Percentiles rank a stretch among this genome's conserved stretches.
These are phyloP conservation scores for Geosmithia flava DNA, from an alignment of 2,329 filamentous ascomycete species.

Conservation along the genomic window DNA sequence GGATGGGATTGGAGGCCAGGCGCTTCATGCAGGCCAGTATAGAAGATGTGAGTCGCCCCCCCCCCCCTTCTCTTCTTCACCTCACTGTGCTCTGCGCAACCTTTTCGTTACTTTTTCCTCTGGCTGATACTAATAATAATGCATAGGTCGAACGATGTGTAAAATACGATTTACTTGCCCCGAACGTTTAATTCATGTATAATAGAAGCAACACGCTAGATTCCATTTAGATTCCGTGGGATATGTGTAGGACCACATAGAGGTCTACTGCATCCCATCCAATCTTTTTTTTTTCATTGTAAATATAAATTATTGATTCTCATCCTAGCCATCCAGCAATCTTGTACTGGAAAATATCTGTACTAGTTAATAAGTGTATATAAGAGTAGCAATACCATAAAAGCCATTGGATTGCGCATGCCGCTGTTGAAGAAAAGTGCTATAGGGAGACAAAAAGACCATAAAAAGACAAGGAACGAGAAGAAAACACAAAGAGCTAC, in stretches of 20 bases:
- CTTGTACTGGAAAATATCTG: no score
- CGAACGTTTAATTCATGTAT: conserved; percentile 54
- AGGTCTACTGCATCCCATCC: no score
- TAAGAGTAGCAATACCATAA: no score
- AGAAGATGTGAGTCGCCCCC: conserved; percentile 56
- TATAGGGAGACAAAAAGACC: background rate
- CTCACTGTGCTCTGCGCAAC: background rate
- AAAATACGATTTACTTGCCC: conserved; percentile 78
- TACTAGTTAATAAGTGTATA: no score
- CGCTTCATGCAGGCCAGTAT: conserved; percentile 83
- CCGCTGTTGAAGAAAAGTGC: no score
- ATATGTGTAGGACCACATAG: no score
- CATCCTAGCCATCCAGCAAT: no score
- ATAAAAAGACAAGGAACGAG: background rate
- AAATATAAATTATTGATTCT: no score
- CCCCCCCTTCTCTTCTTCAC: background rate
- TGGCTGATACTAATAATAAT: conserved; percentile 3
- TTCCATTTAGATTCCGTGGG: no score
- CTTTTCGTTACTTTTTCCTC: no score
- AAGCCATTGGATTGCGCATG: background rate
- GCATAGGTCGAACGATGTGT: conserved; percentile 71
- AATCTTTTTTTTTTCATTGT: no score
- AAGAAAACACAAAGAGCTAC: background rate
- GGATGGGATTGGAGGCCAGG: conserved; percentile 81
- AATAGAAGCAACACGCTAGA: no score